Evolutionary conservation across 2,329 filamentous ascomycete genomes (phyloP), one percentile per base, ranked within the genome.

Genomic region (Alternaria longipes): DNA sequence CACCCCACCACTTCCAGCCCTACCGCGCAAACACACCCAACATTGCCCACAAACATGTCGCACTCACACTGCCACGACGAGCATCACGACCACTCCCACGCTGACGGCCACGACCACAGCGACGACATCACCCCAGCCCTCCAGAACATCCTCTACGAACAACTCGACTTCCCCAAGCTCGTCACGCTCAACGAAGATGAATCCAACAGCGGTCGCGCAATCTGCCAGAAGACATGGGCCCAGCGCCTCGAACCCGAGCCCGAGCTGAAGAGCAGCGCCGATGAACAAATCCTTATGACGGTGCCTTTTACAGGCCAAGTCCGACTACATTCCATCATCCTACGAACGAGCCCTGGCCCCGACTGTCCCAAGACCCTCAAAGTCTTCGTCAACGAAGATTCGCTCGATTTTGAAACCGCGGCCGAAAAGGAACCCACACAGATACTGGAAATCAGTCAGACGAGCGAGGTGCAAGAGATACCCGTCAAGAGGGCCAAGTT

Each of bases 251-350:
- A 87, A 16, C 78, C 85, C 3, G 82, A 88, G 70, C 92, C 93
- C 0, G 91, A 96, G 80, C 85, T 99, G 30, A 87, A 86, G 72
- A 97, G 93, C 74, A 92, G 96, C 76, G 89, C 90, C 0, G 95
- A 98, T 77, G 93, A 97, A 82, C 93, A 99, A 82, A 80, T 99
- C n/a, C 82, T 99, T 57, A 92, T 99, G 85, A 90, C 90, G 65
- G 86, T 98, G 38, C 95, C 95, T 2, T 99, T 99, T 82, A 94
- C 93, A 1, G 94, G 92, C 49, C 94, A 97, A 80, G 89, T 97
- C 62, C 97, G 96, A 74, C 89, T 99, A 1, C 94, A 98, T 81
- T 90, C 91, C 26, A 89, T 99, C 74, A 85, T 97, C 24, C 81
- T 99, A 60, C 93, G 94, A 75, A 92, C 92, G 2, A 92, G 91